Evolutionary conservation across 2,329 filamentous ascomycete genomes (phyloP), one percentile per base, ranked within the genome.

Genomic region (Aspergillus chevalieri): DNA sequence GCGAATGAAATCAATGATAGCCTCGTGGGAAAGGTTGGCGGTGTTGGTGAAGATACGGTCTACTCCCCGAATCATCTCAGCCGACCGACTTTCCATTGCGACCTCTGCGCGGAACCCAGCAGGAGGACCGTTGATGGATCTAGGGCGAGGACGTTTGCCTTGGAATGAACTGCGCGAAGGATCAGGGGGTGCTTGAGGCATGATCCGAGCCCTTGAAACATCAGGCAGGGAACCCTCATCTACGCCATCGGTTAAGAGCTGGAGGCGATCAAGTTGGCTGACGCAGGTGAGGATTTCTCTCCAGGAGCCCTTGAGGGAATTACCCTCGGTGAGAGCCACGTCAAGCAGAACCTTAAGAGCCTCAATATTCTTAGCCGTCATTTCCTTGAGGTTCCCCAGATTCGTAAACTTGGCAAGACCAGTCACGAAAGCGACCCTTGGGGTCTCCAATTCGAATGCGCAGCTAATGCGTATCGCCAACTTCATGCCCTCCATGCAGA

Each of bases 11-110:
- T 95, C 86, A 1, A 97, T 87, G 62, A 98, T 98, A 3, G 92
- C 91, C 57, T 96, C 90, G 51, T 91, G 91, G 4, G 87, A 91
- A 2, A 98, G 78, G 59, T 94, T 91, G 7, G 91, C 92, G 0
- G 93, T 97, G 64, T 94, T 95, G 44, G 90, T 95, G 65, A 98
- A 98, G 61, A 98, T 97, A 36, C 89, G 82, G 69, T 98, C 94
- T 3, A 98, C 91, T 22, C 87, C 86, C 60, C 91, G 89, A 58
- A 97, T 84, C 60, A 96, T 90, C 56, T 96, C 91, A 52, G 94
- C 89, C 0, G 92, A 96, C 44, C 91, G 84, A 63, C 88, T 92
- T 67, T 97, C 92, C 51, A 92, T 82, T 0, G 92, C 94, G 57
- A 97, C 89, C 55, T 95, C 91, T 38, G 81, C 80, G 47, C 85